These are phyloP conservation scores for Heterobasidion parviporum DNA, from an alignment of 1,284 basidiomycete species.

Conservation along the genomic window DNA sequence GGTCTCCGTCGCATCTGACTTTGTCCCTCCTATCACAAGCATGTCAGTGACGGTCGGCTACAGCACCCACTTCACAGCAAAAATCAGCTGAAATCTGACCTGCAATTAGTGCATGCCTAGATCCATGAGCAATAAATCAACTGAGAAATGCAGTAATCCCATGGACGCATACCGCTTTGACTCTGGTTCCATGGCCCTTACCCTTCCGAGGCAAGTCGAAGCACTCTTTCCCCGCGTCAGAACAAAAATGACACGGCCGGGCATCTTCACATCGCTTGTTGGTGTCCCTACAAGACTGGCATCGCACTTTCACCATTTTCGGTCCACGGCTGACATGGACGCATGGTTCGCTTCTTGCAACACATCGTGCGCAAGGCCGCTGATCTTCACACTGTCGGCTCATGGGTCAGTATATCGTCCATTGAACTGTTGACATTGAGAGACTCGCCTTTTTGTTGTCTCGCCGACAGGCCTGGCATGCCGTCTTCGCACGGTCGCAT, in stretches of 20 bases:
- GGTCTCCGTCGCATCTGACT: conserved; percentile 45
- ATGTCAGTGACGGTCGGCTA: neutral
- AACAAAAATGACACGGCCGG: conserved; percentile 45
- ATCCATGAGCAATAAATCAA: neutral
- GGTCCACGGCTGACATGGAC: conserved; percentile 44
- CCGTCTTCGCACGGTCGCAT: conserved; percentile 42
- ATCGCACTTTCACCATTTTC: conserved; percentile 47
- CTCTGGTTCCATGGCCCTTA: conserved; percentile 46
- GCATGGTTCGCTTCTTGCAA: conserved; percentile 43
- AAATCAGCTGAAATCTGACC: conserved; percentile 24
- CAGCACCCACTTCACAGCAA: neutral
- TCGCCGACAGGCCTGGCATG: conserved; percentile 46
- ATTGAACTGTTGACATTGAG: neutral
- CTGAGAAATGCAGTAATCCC: neutral
- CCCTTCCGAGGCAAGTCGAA: conserved; percentile 40
- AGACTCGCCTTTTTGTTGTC: conserved; percentile 50
- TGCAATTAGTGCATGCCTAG: conserved; percentile 50
- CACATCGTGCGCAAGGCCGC: conserved; percentile 48
- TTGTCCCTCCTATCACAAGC: conserved; percentile 39
- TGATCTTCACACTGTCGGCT: conserved; percentile 40
- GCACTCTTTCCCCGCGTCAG: conserved; percentile 35
- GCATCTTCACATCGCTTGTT: conserved; percentile 49
- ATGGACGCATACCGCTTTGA: conserved; percentile 39
- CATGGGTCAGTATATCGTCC: too few relatives aligned
- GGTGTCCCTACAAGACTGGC: conserved; percentile 43